Evolutionary conservation across 176 grass and related monocot genomes (phyloP).

Genomic region (Urochloa ruziziensis): DNA sequence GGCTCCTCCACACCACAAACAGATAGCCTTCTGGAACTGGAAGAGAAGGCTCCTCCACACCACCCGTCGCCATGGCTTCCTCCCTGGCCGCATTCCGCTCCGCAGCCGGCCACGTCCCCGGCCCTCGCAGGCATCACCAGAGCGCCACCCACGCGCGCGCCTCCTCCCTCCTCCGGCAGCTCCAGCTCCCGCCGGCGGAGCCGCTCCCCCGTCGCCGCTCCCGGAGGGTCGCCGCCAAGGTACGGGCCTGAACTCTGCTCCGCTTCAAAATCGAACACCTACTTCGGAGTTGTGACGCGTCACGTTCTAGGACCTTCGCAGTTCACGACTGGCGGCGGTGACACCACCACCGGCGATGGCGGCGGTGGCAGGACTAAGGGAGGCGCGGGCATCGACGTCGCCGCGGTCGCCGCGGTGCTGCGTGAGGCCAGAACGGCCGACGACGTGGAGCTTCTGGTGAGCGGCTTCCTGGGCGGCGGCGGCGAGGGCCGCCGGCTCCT

Average conservation of each 20-base stretch:
- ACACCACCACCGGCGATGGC: neutral
- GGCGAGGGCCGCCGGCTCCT: constrained; percentile 12
- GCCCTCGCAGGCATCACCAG: neutral
- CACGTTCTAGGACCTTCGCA: constrained; percentile 35
- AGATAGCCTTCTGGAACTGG: constrained; percentile 44
- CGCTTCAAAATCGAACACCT: neutral
- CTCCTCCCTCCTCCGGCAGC: neutral
- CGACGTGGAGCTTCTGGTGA: constrained; percentile 46
- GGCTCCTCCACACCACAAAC: neutral
- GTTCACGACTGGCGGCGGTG: neutral
- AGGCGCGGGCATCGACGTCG: constrained; percentile 48
- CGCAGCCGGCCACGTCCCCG: neutral
- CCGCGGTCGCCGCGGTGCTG: constrained; percentile 42
- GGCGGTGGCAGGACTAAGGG: constrained; percentile 11
- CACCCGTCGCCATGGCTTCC: constrained; percentile 32
- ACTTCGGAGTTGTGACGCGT: neutral
- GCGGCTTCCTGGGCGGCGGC: constrained; percentile 23
- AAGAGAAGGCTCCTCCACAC: no score
- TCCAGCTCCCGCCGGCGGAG: neutral
- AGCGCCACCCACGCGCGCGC: neutral
- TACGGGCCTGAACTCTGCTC: constrained; percentile 20
- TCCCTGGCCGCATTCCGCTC: constrained; percentile 29
- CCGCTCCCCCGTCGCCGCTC: neutral
- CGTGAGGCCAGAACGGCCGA: constrained; percentile 54
- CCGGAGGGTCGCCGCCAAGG: constrained; percentile 21